Conservation (phyloP, 331 rosid species). For the Pyrus hybrid region DNA sequence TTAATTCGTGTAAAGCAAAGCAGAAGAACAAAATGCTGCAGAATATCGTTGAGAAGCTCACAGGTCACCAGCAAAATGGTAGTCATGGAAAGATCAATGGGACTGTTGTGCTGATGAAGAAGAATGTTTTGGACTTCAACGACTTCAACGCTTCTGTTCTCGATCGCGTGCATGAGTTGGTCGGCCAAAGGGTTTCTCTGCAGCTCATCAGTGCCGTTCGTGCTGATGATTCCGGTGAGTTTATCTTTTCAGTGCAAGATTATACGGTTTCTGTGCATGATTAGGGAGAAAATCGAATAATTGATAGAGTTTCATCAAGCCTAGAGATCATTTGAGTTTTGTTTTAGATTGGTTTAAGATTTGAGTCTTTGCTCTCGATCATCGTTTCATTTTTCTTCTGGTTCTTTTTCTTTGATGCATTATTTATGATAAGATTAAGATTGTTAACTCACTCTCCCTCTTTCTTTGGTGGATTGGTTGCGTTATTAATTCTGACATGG, state of each 20-base stretch:
- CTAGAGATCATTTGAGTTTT: background rate
- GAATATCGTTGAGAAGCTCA: background rate
- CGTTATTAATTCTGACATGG: no score
- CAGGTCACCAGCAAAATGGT: background rate
- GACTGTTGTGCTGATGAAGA: constrained; percentile 16
- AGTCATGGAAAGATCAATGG: constrained; percentile 26
- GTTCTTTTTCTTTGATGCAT: background rate
- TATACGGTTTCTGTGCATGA: background rate
- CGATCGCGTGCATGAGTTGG: constrained; percentile 41
- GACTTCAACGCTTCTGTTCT: constrained; percentile 47
- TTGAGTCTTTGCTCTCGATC: background rate
- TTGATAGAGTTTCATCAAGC: background rate
- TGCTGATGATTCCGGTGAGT: constrained; percentile 32
- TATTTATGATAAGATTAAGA: no score
- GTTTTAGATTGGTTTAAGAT: background rate
- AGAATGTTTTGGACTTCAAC: constrained; percentile 59
- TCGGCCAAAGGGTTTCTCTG: constrained; percentile 46
- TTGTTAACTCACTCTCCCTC: no score
- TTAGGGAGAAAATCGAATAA: background rate
- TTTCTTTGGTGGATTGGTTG: no score
- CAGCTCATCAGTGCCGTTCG: constrained; percentile 39
- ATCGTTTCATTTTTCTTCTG: background rate
- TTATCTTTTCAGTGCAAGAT: background rate
- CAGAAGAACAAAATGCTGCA: background rate
- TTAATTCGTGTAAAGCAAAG: background rate